phyloP scores from a whole-genome alignment of 371 early-diverging fungal genomes.

The Syncephalis fuscata region DNA sequence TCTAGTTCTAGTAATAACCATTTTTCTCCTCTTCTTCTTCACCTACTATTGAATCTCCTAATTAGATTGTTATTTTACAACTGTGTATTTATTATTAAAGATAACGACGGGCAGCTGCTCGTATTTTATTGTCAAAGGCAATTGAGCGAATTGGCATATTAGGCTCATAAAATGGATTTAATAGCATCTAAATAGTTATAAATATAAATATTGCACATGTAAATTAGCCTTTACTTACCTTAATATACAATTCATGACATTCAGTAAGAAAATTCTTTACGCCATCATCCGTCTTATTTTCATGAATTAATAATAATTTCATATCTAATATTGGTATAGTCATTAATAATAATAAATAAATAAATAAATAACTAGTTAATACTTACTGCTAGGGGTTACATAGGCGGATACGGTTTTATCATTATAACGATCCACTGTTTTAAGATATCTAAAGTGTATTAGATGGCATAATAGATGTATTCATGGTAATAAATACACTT shows the following conservation, averaged over 20 bases:
- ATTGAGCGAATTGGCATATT: slow-evolving; percentile 63
- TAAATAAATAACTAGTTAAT: not conserved
- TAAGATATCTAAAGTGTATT: slow-evolving; percentile 55
- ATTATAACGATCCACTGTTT: slow-evolving; percentile 86
- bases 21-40: too few species aligned
- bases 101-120: slow-evolving; percentile 54
- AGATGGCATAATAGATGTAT: slow-evolving; percentile 1
- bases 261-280: slow-evolving; percentile 83
- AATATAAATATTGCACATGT: not conserved
- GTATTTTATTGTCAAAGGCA: slow-evolving; percentile 67
- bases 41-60: too few species aligned
- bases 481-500: slow-evolving; percentile 6
- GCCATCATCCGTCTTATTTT: slow-evolving; percentile 69
- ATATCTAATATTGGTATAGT: slow-evolving; percentile 27
- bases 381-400: slow-evolving; percentile 70
- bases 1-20: too few species aligned
- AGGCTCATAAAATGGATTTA: slow-evolving; percentile 84
- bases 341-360: not conserved
- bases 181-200: slow-evolving; percentile 28
- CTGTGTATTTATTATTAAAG: slow-evolving; percentile 25
- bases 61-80: too few species aligned
- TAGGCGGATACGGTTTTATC: slow-evolving; percentile 85
- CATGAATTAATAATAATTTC: slow-evolving; percentile 84
- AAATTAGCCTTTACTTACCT: slow-evolving; percentile 29
- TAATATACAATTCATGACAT: slow-evolving; percentile 78